Percentiles rank a stretch among this genome's conserved stretches.
phyloP scores from a whole-genome alignment of 108 stramenopile species.

The Seminavis robusta region DNA sequence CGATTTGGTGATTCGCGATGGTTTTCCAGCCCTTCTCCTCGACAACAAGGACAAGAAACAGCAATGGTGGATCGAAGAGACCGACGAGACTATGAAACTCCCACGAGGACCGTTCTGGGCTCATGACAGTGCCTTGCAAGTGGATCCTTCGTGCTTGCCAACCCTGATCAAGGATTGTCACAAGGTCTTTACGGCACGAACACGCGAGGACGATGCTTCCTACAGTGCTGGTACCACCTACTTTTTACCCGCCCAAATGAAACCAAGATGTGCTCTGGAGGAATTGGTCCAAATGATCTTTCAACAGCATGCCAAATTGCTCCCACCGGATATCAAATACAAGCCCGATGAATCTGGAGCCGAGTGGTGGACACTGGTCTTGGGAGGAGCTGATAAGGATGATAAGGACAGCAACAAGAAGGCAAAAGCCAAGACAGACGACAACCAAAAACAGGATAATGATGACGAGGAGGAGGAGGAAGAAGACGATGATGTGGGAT shows the following conservation, averaged over 20 bases:
- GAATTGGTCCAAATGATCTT: constrained; percentile 72
- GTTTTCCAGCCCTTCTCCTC: constrained; percentile 45
- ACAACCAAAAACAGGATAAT: background rate
- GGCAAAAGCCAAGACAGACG: background rate
- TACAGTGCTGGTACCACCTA: constrained; percentile 81
- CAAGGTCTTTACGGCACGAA: constrained; percentile 73
- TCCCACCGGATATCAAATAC: constrained; percentile 46
- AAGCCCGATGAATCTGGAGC: constrained; percentile 77
- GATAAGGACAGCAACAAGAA: constrained; percentile 9
- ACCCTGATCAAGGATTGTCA: constrained; percentile 51
- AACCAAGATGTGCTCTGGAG: constrained; percentile 83
- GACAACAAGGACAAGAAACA: constrained; percentile 5
- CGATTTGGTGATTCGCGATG: constrained; percentile 52
- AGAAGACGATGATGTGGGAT: constrained; percentile 71
- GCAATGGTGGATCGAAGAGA: constrained; percentile 11
- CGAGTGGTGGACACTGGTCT: constrained; percentile 92
- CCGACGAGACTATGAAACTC: background rate
- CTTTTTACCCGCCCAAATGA: constrained; percentile 76
- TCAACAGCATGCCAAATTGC: constrained; percentile 54
- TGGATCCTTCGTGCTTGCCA: constrained; percentile 21
- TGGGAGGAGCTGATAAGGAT: constrained; percentile 47
- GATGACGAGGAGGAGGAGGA: constrained; percentile 27
- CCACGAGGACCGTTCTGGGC: constrained; percentile 66
- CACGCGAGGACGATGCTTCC: constrained; percentile 58
- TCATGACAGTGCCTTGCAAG: constrained; percentile 36